Base-by-base conservation (phyloP, 352 stramenopile species). In the Phytophthora citrophthora region DNA sequence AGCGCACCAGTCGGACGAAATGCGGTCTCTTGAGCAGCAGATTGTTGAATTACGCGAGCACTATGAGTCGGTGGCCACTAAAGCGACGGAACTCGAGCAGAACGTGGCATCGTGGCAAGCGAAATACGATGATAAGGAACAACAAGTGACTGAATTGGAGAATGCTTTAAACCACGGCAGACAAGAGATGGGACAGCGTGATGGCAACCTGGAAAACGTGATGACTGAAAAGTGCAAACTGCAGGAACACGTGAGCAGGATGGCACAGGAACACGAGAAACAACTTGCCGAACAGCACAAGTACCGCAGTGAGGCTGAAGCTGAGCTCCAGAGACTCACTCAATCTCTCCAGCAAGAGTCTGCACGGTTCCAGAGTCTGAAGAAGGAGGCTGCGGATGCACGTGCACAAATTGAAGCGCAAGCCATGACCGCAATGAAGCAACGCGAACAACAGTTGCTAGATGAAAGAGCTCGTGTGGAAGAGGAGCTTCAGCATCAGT, bases 371-470 rank as follows among this genome's bases (percentile, higher is more conserved):
- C 70, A 72, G 15, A 74, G 72, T 5, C 49, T 83, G 0, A 76
- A 63, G 15, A 70, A 86, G 29, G 70, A 87, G 41, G 68, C 74
- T 40, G 61, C 64, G 36, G 54, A 51, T n/a, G 60, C 77, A 27
- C 75, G 61, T 38, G 72, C 74, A 10, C 72, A 86, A 45, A 70
- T 79, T 40, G 76, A 86, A 54, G 63, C 61, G 3, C 72, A 79
- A 36, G 73, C 77, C 1, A 72, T 72, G 50, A 41, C 64, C 32
- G 73, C 79, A 11, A 79, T 86, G 69, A 74, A 72, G 20, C 72
- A 83, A 45, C 74, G 81, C 6, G 76, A 88, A 51, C 66, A 83
- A 16, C 71, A 84, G 31, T 72, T 88, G 41, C 18, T 83, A n/a
- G 46, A 72, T 16, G 76, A 88, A 54, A 88, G 81, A 51, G 20